These are phyloP conservation scores for Amanita phalloides DNA, from an alignment of 768 basidiomycete species.

Conservation along the genomic window DNA sequence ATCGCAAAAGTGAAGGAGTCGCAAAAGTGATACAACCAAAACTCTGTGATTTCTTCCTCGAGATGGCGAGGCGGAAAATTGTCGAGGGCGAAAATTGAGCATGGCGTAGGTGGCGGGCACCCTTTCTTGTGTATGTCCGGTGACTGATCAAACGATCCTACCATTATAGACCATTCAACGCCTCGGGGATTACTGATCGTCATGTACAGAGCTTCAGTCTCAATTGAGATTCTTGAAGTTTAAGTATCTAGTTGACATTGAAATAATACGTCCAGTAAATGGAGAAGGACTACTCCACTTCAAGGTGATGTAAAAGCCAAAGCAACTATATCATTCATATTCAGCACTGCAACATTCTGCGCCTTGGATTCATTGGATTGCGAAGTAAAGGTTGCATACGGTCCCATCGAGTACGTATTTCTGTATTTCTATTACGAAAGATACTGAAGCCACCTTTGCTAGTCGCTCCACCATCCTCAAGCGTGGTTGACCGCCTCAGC, in stretches of 20 bases:
- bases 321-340: constrained; percentile 51
- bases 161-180: constrained; percentile 45
- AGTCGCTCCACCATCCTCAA: constrained; percentile 41
- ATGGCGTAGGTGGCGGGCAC: constrained; percentile 38
- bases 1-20: constrained; percentile 34
- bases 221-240: constrained; percentile 61
- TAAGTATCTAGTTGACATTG: constrained; percentile 54
- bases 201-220: constrained; percentile 58
- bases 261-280: constrained; percentile 18
- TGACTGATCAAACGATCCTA: background rate
- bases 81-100: constrained; percentile 23
- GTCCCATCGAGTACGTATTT: constrained; percentile 49
- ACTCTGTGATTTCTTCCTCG: constrained; percentile 43
- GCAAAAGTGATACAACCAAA: constrained; percentile 38
- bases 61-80: constrained; percentile 36
- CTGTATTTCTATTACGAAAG: background rate
- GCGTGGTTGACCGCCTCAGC: constrained; percentile 41
- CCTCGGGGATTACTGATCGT: constrained; percentile 65
- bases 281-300: constrained; percentile 29
- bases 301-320: constrained; percentile 44
- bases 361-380: constrained; percentile 42
- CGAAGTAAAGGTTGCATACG: constrained; percentile 55
- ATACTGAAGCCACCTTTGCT: constrained; percentile 9
- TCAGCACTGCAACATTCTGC: constrained; percentile 42
- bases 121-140: background rate